These are phyloP conservation scores for Globisporangium apiculatum DNA, from an alignment of 352 stramenopile genomes.

Conservation along the genomic window DNA sequence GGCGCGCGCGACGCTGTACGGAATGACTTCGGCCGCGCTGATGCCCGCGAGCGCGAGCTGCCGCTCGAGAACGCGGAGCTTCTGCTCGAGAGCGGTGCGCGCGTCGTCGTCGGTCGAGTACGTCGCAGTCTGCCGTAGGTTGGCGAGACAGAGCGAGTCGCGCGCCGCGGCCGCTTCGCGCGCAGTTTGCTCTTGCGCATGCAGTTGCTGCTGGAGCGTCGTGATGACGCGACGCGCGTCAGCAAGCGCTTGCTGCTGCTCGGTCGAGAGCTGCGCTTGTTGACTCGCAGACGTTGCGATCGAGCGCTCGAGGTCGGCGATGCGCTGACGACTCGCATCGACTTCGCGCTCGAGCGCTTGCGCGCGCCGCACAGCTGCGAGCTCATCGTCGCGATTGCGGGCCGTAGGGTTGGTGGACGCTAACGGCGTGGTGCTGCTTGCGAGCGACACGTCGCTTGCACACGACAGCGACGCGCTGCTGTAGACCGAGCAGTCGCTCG, in stretches of 20 bases:
- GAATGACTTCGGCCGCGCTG: slow-evolving; percentile 84
- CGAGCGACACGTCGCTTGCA: slow-evolving; percentile 11
- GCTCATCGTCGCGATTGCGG: slow-evolving; percentile 49
- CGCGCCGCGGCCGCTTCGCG: slow-evolving; percentile 37
- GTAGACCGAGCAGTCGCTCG: slow-evolving; percentile 22
- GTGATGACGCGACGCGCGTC: slow-evolving; percentile 55
- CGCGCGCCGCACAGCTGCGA: slow-evolving; percentile 47
- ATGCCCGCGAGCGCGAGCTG: slow-evolving; percentile 72
- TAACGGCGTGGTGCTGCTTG: slow-evolving; percentile 8
- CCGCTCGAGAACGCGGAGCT: slow-evolving; percentile 63
- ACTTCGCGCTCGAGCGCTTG: slow-evolving; percentile 68
- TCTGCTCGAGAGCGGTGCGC: slow-evolving; percentile 46
- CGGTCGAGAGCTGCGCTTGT: slow-evolving; percentile 41
- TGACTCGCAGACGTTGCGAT: slow-evolving; percentile 52
- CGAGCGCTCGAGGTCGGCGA: slow-evolving; percentile 42
- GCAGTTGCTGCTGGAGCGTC: slow-evolving; percentile 48
- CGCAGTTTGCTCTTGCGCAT: slow-evolving; percentile 44
- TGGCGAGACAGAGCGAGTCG: slow-evolving; percentile 51
- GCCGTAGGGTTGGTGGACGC: no score
- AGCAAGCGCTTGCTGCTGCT: slow-evolving; percentile 48
- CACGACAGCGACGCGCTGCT: slow-evolving; percentile 22
- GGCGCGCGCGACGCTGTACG: slow-evolving; percentile 74
- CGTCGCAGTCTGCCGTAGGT: slow-evolving; percentile 32
- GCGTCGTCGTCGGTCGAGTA: slow-evolving; percentile 31
- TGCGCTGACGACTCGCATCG: slow-evolving; percentile 47